Base-by-base conservation (phyloP, 768 basidiomycete species). In the Termitomyces sp. region DNA sequence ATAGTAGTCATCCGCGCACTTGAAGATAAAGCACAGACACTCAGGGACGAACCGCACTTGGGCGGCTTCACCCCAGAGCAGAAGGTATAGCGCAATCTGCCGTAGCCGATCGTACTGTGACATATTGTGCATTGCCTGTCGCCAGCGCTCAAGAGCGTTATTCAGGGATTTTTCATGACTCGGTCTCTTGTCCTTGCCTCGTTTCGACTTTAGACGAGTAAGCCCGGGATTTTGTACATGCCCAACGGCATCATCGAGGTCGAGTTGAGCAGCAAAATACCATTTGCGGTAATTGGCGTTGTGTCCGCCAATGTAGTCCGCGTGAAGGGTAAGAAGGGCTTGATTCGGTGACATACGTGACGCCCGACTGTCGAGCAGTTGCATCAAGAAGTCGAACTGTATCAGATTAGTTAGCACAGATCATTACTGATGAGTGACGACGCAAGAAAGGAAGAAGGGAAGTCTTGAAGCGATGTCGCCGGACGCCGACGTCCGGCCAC, bases 1-100 rank as follows among this genome's bases (percentile, higher is more conserved):
- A 70, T 99, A 99, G 70, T 98, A 99, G 73, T 99, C 97, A 68
- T 99, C 97, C 14, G 97, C 97, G 66, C 97, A 98, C 74, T 99
- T 99, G 88, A 99, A 99, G 72, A 99, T 97, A 80, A 98, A 99
- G 74, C 94, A 98, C 45, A 99, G 74, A 64, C 93, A 95, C 69
- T 99, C 97, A 2, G 97, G 96, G 14, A 92, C 81, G 71, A 98
- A 98, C 14, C 97, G 87, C 40, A 98, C 93, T 66, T 98, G 94
- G 12, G 97, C 96, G 0, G 93, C 95, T 71, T 99, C 97, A 53
- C 96, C 97, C 97, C 97, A 99, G 59, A 92, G 91, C 26, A 99
- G 81, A 26, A 98, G 81, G 68, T 89, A 98, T 4, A 99, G 80
- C 0, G 97, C 97, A 62, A 99, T 87, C 71, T 99, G 97, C 32